Evolutionary conservation across 805 yeast species (phyloP), one percentile per base, ranked within the genome.

Genomic region (Tetrapisispora phaffii): DNA sequence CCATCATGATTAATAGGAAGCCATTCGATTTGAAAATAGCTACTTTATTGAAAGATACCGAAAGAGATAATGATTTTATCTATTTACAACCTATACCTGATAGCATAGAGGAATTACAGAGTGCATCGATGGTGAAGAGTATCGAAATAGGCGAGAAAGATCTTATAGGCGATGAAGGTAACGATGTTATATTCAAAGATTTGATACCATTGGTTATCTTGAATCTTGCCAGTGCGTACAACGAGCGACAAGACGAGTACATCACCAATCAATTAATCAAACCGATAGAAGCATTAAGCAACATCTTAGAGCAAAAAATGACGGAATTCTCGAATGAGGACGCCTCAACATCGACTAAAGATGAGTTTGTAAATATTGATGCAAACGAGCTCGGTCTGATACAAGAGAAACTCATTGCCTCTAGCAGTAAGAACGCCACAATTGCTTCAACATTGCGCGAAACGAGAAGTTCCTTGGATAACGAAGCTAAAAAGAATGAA

Each of bases 41-140:
- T 9, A 71, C 68, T 1, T 68, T 72, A 1, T 55, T 81, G 9
- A 63, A 68, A 16, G 67, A 74, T 2, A 77, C 89, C 0, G 87
- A 83, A 50, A 73, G 79, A 51, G 96, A 88, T 51, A 88, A 88
- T 58, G 89, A 87, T 55, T 68, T 87, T 53, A 79, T 89, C 6
- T 85, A 86, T 60, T 63, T 85, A 34, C 80, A 83, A 47, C 65
- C 68, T 1, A 79, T 86, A 0, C 94, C 95, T 7, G 47, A 56
- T 1, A 52, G 79, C 1, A 67, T 75, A 0, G 54, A 67, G 0
- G 66, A 79, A 3, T 56, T 63, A 1, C 73, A 74, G 32, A 57
- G 64, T 1, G 80, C 79, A 0, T 60, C 74, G 4, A 76, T 83
- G 71, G 86, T 82, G 1, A 75, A 75, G 42, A 65, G 64, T 2